Evolutionary conservation across 176 grass and related monocot species (phyloP).

Genomic region (Lolium multiflorum): DNA sequence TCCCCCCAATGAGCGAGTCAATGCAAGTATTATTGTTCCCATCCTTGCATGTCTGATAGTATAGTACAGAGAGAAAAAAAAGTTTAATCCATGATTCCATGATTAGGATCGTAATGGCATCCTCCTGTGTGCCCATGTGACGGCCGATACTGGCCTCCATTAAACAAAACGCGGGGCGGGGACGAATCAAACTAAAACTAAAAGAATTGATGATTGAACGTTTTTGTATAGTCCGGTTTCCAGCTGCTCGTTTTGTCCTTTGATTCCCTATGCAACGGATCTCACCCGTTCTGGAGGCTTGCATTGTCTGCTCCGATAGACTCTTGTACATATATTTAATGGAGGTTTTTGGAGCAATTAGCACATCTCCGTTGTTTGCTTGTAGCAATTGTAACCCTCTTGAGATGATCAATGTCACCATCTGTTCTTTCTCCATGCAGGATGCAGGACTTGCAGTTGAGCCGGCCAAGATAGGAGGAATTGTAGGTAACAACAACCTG

Average conservation of each 20-base stretch:
- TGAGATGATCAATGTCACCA: too few species aligned
- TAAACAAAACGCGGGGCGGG: constrained; percentile 33
- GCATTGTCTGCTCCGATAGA: constrained; percentile 47
- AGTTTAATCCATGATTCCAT: constrained; percentile 52
- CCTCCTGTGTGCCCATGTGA: constrained; percentile 53
- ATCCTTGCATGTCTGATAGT: constrained; percentile 40
- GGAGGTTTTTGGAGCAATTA: constrained; percentile 40
- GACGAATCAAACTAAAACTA: constrained; percentile 13
- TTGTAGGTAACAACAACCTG: constrained; percentile 43
- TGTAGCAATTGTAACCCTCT: constrained; percentile 11
- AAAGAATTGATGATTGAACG: constrained; percentile 46
- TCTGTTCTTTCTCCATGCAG: constrained; percentile 40
- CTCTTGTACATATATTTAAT: constrained; percentile 11
- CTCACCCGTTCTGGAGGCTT: constrained; percentile 57
- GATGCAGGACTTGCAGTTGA: constrained; percentile 45
- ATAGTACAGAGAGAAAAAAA: neutral
- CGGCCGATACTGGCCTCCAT: constrained; percentile 37
- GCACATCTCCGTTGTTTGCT: constrained; percentile 38
- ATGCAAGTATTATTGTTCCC: constrained; percentile 47
- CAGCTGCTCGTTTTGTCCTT: constrained; percentile 54
- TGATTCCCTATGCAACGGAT: constrained; percentile 57
- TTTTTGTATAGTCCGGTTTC: constrained; percentile 45
- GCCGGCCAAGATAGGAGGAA: constrained; percentile 36
- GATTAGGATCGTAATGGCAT: constrained; percentile 59
- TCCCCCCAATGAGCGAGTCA: constrained; percentile 42